These are phyloP conservation scores for Sarocladium kiliense DNA, from an alignment of 2,329 filamentous ascomycete genomes.

Conservation along the genomic window DNA sequence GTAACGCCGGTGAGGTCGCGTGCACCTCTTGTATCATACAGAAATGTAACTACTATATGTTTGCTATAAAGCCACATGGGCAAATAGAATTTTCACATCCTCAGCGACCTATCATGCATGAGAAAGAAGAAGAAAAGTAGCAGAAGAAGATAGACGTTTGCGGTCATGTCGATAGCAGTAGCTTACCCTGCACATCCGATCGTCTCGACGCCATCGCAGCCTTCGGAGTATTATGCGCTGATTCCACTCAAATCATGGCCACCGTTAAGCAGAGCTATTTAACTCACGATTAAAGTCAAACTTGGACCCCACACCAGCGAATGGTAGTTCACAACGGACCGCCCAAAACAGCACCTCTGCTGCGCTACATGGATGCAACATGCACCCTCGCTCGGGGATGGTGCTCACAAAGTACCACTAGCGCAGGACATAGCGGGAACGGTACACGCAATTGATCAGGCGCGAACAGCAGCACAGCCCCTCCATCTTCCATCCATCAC, in stretches of 20 bases:
- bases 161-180: too few species aligned
- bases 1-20: not conserved
- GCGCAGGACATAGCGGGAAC: not conserved
- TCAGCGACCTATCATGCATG: too few species aligned
- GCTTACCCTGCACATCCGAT: too few species aligned
- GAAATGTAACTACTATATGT: conserved; percentile 12
- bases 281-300: conserved; percentile 7
- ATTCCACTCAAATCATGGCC: not conserved
- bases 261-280: not conserved
- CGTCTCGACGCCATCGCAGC: not conserved
- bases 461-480: conserved; percentile 1
- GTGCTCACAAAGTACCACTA: conserved; percentile 7
- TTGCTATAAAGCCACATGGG: conserved; percentile 1
- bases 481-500: not conserved
- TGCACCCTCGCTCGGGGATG: not conserved
- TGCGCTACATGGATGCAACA: not conserved
- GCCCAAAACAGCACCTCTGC: not conserved
- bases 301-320: not conserved
- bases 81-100: not conserved
- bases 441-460: not conserved
- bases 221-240: not conserved
- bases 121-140: too few species aligned
- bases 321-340: not conserved
- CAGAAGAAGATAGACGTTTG: too few species aligned
- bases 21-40: conserved; percentile 6